Base-by-base conservation (phyloP, 83 land plant species). In the Picea abies region DNA sequence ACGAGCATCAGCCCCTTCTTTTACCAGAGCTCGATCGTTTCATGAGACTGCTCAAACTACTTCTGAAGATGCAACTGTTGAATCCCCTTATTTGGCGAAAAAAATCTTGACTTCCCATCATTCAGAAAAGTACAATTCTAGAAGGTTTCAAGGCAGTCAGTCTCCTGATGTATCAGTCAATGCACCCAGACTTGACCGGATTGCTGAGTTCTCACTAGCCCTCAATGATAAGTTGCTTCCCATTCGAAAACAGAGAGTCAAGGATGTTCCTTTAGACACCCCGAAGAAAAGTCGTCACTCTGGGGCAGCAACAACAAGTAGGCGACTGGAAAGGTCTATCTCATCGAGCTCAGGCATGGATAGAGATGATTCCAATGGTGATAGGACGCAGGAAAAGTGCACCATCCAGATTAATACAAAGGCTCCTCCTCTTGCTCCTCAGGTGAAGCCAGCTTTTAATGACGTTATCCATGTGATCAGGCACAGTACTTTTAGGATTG, bases 131-230 rank as follows among this genome's bases (percentile, higher is more conserved):
- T 23, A 80, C 26, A 90, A 23, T 72, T 41, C 61, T 47, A 80
- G 86, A 56, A 39, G 80, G 29, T 68, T 90, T 60, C 79, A 76
- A 15, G 26, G 79, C 8, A 65, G 89, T 62, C 35, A 82, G 14
- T 92, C 96, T 16, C 93, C 94, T 62, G 90, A 92, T 84, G 89
- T 94, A 56, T 94, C 96, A 0, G 91, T 94, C 20, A 94, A 94
- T 84, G 88, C 94, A 16, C 96, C 96, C 61, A 85, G 93, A 66
- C 86, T 94, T 20, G 96, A 94, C 78, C 80, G 86, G 77, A 90
- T 94, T 20, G 90, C 88, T 19, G 94, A 94, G 83, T 94, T 94
- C 79, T 92, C 93, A 39, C 79, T 92, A 60, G 90, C 91, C 41
- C 86, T 88, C 15, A 80, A 77, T 39, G 92, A 87, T 15, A 77